phyloP scores from a whole-genome alignment of 1,284 basidiomycete genomes.

The Ceratobasidium sp. region DNA sequence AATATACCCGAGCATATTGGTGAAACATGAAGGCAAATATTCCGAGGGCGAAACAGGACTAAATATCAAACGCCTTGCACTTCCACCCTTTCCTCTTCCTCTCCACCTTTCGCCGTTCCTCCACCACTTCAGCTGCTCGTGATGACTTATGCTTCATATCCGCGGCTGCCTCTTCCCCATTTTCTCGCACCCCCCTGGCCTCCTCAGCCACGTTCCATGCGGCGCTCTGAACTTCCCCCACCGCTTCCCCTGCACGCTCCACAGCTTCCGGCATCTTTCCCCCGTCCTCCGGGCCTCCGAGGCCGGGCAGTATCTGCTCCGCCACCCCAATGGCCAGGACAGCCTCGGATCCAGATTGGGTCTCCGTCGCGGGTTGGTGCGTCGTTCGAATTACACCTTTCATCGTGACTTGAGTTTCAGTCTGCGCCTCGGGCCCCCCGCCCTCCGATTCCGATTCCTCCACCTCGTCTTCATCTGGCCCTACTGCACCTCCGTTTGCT shows the following conservation, averaged over 20 bases:
- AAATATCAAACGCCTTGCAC: conserved; percentile 55
- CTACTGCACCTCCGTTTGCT: conserved; percentile 41
- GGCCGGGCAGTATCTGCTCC: conserved; percentile 61
- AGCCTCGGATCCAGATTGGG: conserved; percentile 52
- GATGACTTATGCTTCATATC: conserved; percentile 49
- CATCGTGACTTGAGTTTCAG: conserved; percentile 53
- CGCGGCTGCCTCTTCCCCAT: conserved; percentile 50
- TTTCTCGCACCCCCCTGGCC: conserved; percentile 50
- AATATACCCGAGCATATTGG: not conserved
- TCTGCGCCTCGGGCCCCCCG: conserved; percentile 48
- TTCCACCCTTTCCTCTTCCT: conserved; percentile 51
- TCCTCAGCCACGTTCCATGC: conserved; percentile 48
- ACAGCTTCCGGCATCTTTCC: conserved; percentile 42
- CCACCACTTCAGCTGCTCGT: conserved; percentile 50
- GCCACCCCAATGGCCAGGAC: conserved; percentile 60
- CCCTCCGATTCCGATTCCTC: conserved; percentile 47
- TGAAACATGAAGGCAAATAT: not conserved
- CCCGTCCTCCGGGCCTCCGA: conserved; percentile 57
- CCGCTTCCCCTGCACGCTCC: conserved; percentile 49
- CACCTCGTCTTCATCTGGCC: conserved; percentile 19
- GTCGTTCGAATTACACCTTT: conserved; percentile 59
- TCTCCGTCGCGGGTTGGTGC: conserved; percentile 47
- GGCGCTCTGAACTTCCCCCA: conserved; percentile 50
- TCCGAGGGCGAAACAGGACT: not conserved
- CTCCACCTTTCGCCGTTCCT: conserved; percentile 49